Evolutionary conservation across 352 stramenopile genomes (phyloP), one percentile per base, ranked within the genome.

Genomic region (Phytophthora constricta): DNA sequence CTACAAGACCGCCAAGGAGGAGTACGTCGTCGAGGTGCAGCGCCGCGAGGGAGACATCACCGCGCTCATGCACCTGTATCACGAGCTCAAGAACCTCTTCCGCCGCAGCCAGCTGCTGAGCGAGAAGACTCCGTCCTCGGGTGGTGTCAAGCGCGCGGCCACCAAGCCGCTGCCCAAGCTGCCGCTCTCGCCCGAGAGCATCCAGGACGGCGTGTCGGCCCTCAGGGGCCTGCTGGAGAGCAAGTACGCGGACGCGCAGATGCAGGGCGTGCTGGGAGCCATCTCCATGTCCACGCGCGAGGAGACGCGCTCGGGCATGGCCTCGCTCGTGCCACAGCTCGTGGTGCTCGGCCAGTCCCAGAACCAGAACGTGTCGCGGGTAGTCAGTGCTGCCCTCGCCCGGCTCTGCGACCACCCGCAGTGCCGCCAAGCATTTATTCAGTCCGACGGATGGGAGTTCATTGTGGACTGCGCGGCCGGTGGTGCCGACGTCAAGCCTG

Each of bases 401-500:
- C 79, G 79, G 28, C 82, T 96, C 52, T 96, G 87, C 63, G 84
- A 96, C 73, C 84, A 96, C 72, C 82, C 87, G 3, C 83, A 92
- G 60, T 96, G 87, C 53, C 87, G 87, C 53, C 84, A 92, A 64
- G 86, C 80, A 42, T 92, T 96, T 68, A 76, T 96, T 51, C 72
- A 84, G 50, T 96, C 85, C 22, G 79, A 89, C 31, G 86, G 86
- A 25, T 96, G 87, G 87, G 75, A 94, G 66, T 92, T 93, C 61
- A 91, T 96, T 62, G 82, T 96, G 7, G 71, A 89, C 68, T 89
- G 79, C 45, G 87, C 87, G 8, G 84, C 79, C 9, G 87, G 87
- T 10, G 86, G 82, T 10, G 68, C 75, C 7, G 63, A 75, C 52
- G 77, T 96, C 20, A 79, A 82, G 23, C 74, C 84, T 8, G 87